These are phyloP conservation scores for Fusarium coicis DNA, from an alignment of 2,329 filamentous ascomycete species.

Conservation along the genomic window DNA sequence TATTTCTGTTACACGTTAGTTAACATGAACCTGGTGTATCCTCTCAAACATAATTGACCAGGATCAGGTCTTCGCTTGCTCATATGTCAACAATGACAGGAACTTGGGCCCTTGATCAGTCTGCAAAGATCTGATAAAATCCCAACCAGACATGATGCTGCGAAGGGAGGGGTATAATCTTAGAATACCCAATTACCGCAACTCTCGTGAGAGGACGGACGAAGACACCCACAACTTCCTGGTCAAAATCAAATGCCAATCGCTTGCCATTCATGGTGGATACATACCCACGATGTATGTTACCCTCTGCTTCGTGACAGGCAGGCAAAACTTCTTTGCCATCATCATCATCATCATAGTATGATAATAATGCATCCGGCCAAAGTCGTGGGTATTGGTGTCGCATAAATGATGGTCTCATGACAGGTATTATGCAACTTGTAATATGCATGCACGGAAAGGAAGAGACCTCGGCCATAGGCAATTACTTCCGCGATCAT, in stretches of 20 bases:
- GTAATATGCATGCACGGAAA: conserved; percentile 8
- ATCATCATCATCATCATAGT: background rate
- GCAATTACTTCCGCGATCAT: conserved; percentile 14
- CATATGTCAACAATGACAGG: conserved; percentile 22
- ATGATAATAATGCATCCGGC: background rate
- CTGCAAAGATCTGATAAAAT: conserved; percentile 28
- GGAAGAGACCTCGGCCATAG: conserved; percentile 4
- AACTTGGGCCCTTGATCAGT: background rate
- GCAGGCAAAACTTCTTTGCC: background rate
- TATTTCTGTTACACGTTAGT: conserved; percentile 12
- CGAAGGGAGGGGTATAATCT: background rate
- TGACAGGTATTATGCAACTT: conserved; percentile 14
- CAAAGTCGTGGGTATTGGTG: background rate
- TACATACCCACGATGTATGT: background rate
- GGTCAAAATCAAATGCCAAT: background rate
- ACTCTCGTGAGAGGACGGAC: background rate
- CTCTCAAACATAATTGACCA: conserved; percentile 9
- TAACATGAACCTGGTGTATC: conserved; percentile 19
- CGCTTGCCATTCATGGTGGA: background rate
- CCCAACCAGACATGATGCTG: conserved; percentile 1
- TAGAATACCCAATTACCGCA: background rate
- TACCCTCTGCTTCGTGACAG: conserved; percentile 2
- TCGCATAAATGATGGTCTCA: conserved; percentile 7
- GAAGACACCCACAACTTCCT: background rate
- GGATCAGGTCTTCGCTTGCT: conserved; percentile 7